Evolutionary conservation across 2,329 filamentous ascomycete genomes (phyloP), one percentile per base, ranked within the genome.

Genomic region (Apiospora kogelbergensis): DNA sequence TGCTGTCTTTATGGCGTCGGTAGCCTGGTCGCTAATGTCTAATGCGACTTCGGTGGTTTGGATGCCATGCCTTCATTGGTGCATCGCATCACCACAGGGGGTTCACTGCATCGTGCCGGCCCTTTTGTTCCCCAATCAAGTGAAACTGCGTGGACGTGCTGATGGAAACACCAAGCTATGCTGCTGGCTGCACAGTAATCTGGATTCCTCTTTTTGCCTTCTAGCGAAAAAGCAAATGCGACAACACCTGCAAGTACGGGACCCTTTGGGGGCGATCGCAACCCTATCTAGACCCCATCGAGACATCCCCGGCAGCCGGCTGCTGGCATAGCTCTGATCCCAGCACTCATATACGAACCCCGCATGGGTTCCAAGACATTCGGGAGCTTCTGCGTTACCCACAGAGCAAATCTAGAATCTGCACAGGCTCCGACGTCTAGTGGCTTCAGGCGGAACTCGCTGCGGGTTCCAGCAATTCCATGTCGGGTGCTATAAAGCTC

Each of bases 261-360:
- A 60, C 53, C 53, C 33, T n/a, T 60, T 9, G 53, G 22, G 53
- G 26, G 30, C 53, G 53, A 60, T 60, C 53, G 30, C 53, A 60
- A 37, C 53, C 53, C 53, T 60, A 60, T 60, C 53, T 60, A 60
- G 53, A 13, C 53, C 53, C 53, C 30, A 60, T 60, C 53, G 20
- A 60, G 26, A 13, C 26, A n/a, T 20, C 17, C 30, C 20, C 42
- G n/a, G n/a, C n/a, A n/a, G n/a, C n/a, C 42, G 13, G 42, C 15
- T 20, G 22, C 45, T 13, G 53, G 30, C 9, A n/a, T 30, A n/a
- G 53, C 53, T 60, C 17, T n/a, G 26, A 22, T 13, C 53, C 48
- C 48, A 10, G 46, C 37, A 40, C 37, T 11, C 40, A 15, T 42
- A 42, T 60, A 37, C 26, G 53, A 60, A 37, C 53, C 53, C 53